phyloP scores from a whole-genome alignment of 768 basidiomycete species.

The Leccinum barrowsii region DNA sequence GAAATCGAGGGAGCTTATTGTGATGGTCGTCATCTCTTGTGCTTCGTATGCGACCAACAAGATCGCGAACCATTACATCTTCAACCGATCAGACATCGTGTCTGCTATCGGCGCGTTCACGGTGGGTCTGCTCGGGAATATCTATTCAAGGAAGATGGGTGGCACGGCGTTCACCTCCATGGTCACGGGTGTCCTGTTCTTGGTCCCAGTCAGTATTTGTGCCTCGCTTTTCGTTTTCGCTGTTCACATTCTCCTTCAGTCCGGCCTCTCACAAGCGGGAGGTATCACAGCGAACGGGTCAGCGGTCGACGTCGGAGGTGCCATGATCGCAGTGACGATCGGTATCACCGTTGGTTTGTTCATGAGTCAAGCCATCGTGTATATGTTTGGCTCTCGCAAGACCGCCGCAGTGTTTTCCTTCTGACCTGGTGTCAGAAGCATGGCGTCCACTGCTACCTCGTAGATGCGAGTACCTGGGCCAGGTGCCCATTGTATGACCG shows the following conservation, averaged over 20 bases:
- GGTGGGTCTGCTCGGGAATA: constrained; percentile 72
- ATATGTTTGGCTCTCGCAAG: constrained; percentile 82
- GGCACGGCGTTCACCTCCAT: constrained; percentile 89
- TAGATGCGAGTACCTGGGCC: constrained; percentile 4
- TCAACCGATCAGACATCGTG: constrained; percentile 79
- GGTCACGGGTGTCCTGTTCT: constrained; percentile 85
- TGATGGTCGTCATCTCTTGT: constrained; percentile 86
- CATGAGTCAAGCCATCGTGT: constrained; percentile 84
- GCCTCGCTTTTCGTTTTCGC: neutral
- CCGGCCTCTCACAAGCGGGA: constrained; percentile 82
- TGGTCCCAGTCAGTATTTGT: constrained; percentile 68
- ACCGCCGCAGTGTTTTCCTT: constrained; percentile 85
- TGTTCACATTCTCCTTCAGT: constrained; percentile 38
- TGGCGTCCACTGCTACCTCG: neutral
- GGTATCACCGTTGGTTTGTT: constrained; percentile 89
- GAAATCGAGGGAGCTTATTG: constrained; percentile 63
- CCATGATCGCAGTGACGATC: constrained; percentile 88
- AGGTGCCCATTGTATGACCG: neutral
- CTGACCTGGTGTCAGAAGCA: constrained; percentile 29
- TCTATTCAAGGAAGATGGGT: constrained; percentile 77
- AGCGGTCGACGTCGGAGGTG: constrained; percentile 80
- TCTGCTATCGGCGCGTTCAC: constrained; percentile 85
- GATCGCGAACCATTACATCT: constrained; percentile 79
- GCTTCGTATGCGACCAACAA: constrained; percentile 76
- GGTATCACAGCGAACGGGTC: constrained; percentile 79